Conservation (phyloP, 2,329 filamentous ascomycete species). For the Aspergillus calidoustus region DNA sequence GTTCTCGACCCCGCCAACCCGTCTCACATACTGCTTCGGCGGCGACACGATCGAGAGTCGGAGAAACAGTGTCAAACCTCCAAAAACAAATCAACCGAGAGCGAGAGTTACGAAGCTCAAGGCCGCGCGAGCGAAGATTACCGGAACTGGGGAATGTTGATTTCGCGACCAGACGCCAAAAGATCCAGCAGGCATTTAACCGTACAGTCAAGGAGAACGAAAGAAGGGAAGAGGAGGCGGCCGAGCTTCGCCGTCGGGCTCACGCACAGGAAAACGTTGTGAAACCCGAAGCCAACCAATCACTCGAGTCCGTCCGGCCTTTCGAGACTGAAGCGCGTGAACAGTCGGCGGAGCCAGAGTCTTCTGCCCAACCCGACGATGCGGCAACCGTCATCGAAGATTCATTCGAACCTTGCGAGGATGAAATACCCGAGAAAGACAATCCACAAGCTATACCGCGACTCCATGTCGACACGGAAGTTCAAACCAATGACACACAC, state of each 20-base stretch:
- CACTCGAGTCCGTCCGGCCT: slow-evolving; percentile 23
- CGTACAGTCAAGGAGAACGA: slow-evolving; percentile 75
- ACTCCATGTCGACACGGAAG: slow-evolving; percentile 34
- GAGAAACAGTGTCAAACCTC: slow-evolving; percentile 58
- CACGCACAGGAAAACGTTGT: slow-evolving; percentile 46
- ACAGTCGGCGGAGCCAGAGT: slow-evolving; percentile 13
- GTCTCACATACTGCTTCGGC: slow-evolving; percentile 76
- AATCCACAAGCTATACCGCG: slow-evolving; percentile 25
- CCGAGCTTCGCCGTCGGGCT: slow-evolving; percentile 52
- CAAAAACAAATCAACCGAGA: slow-evolving; percentile 43
- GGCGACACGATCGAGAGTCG: slow-evolving; percentile 68
- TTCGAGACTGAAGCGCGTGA: slow-evolving; percentile 29
- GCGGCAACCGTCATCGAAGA: slow-evolving; percentile 32
- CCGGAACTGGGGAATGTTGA: slow-evolving; percentile 77
- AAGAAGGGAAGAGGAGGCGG: slow-evolving; percentile 61
- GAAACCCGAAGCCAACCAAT: slow-evolving; percentile 51
- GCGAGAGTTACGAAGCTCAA: slow-evolving; percentile 36
- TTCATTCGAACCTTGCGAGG: slow-evolving; percentile 18
- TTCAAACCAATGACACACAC: slow-evolving; percentile 19
- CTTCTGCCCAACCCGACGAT: slow-evolving; percentile 22
- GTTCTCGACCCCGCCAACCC: slow-evolving; percentile 78
- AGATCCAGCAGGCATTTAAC: slow-evolving; percentile 83
- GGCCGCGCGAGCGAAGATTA: slow-evolving; percentile 49
- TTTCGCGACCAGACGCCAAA: slow-evolving; percentile 79
- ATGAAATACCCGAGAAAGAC: slow-evolving; percentile 16